These are phyloP conservation scores for Candida endomychidarum DNA, from an alignment of 805 yeast species.

Conservation along the genomic window DNA sequence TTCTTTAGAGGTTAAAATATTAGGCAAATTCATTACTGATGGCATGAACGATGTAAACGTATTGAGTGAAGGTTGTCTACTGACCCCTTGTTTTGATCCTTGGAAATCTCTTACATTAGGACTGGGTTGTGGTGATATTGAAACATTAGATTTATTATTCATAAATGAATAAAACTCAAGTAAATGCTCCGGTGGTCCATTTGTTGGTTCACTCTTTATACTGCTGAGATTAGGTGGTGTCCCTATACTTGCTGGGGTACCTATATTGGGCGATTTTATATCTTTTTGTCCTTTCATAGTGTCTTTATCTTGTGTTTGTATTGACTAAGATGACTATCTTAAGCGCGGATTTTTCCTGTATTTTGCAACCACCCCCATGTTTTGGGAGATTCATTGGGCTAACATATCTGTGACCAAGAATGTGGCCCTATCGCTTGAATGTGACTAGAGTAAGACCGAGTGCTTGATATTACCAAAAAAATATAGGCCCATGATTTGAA, in stretches of 20 bases:
- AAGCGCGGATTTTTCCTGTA: constrained; percentile 1
- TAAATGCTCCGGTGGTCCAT: constrained; percentile 50
- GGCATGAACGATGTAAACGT: constrained; percentile 49
- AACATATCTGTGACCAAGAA: too few relatives aligned
- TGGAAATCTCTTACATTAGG: constrained; percentile 14
- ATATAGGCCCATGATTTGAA: too few relatives aligned
- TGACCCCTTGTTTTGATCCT: constrained; percentile 9
- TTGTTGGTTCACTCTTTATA: constrained; percentile 2
- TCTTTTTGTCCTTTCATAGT: constrained; percentile 2
- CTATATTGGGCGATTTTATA: neutral
- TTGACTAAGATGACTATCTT: neutral
- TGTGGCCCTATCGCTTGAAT: too few relatives aligned
- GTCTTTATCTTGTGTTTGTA: neutral
- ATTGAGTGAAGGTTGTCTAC: constrained; percentile 35
- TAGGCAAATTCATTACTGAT: constrained; percentile 59
- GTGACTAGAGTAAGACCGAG: neutral
- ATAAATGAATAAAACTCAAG: constrained; percentile 60
- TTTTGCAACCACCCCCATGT: constrained; percentile 4
- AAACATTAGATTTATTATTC: constrained; percentile 23
- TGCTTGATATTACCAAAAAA: neutral
- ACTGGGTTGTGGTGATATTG: constrained; percentile 14
- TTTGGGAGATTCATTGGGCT: too few relatives aligned
- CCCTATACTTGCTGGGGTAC: neutral
- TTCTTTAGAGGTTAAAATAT: constrained; percentile 60
- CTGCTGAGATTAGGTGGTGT: neutral